A percentile compares a stretch with the other conserved stretches of the same genome.
Evolutionary conservation across 1,284 basidiomycete species (phyloP).

Genomic region (Boletellus deceptivus): DNA sequence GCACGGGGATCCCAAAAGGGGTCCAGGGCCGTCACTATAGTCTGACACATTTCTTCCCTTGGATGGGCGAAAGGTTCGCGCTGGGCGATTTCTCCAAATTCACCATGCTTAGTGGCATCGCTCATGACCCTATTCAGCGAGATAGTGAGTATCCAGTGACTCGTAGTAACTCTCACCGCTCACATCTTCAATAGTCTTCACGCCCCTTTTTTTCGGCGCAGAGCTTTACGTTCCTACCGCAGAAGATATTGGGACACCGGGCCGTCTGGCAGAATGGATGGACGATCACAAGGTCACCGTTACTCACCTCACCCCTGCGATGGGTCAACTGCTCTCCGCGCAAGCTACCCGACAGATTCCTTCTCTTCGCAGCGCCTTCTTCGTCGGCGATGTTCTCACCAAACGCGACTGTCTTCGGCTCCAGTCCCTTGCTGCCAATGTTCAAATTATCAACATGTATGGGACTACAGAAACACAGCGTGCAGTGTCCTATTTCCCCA

Average conservation of each 20-base stretch:
- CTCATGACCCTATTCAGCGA: slow-evolving; percentile 98
- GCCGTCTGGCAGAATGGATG: slow-evolving; percentile 99
- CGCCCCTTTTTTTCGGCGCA: slow-evolving; percentile 96
- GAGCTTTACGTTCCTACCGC: slow-evolving; percentile 94
- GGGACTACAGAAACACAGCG: slow-evolving; percentile 99
- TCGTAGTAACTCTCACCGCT: slow-evolving; percentile 4
- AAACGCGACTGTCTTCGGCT: slow-evolving; percentile 97
- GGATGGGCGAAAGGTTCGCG: slow-evolving; percentile 94
- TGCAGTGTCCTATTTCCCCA: slow-evolving; percentile 96
- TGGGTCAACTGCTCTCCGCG: slow-evolving; percentile 98
- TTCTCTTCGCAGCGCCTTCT: slow-evolving; percentile 89
- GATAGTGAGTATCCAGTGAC: slow-evolving; percentile 73
- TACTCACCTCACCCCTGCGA: slow-evolving; percentile 96
- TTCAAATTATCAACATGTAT: slow-evolving; percentile 99
- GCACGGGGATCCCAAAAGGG: slow-evolving; percentile 98
- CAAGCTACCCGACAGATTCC: slow-evolving; percentile 92
- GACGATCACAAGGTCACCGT: slow-evolving; percentile 86
- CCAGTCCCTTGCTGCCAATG: slow-evolving; percentile 91
- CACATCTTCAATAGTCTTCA: slow-evolving; percentile 73
- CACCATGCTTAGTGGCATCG: slow-evolving; percentile 99
- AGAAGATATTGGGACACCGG: slow-evolving; percentile 97
- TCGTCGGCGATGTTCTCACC: slow-evolving; percentile 98
- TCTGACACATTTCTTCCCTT: slow-evolving; percentile 99
- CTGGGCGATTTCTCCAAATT: slow-evolving; percentile 80
- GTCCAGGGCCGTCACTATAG: slow-evolving; percentile 95